Conservation (phyloP, 2,329 filamentous ascomycete genomes). For the Ploettnerulaceae sp. region DNA sequence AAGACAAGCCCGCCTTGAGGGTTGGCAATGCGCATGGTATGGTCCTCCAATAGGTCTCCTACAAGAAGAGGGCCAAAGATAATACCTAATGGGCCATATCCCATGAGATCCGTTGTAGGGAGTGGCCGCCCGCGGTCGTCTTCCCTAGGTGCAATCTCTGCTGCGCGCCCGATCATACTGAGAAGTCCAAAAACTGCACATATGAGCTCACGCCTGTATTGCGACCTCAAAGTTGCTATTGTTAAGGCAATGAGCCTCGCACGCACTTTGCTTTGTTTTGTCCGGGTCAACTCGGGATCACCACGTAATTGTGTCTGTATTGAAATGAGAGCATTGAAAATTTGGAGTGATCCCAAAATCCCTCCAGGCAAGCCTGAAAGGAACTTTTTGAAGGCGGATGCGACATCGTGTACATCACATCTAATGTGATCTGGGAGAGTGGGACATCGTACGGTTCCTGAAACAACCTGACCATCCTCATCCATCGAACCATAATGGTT, state of each 20-base stretch:
- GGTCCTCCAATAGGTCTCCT: conserved; percentile 51
- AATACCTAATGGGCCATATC: conserved; percentile 57
- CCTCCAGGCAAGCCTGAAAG: conserved; percentile 59
- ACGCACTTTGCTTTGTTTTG: conserved; percentile 52
- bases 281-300: conserved; percentile 47
- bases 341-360: conserved; percentile 55
- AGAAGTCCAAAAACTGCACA: conserved; percentile 63
- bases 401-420: conserved; percentile 58
- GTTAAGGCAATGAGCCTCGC: conserved; percentile 62
- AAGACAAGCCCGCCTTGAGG: conserved; percentile 27
- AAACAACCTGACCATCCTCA: conserved; percentile 43
- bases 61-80: conserved; percentile 61
- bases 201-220: conserved; percentile 57
- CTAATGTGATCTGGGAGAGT: conserved; percentile 57
- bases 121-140: conserved; percentile 48
- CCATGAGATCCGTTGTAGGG: conserved; percentile 57
- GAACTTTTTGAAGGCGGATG: conserved; percentile 63
- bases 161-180: conserved; percentile 53
- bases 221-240: conserved; percentile 53
- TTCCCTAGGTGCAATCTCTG: conserved; percentile 49
- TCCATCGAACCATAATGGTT: conserved; percentile 56
- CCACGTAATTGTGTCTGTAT: conserved; percentile 53
- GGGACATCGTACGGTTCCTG: conserved; percentile 53
- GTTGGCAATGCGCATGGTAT: conserved; percentile 35
- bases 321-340: conserved; percentile 59